phyloP scores from a whole-genome alignment of 139 green algal genomes.

The Desmodesmus armatus region DNA sequence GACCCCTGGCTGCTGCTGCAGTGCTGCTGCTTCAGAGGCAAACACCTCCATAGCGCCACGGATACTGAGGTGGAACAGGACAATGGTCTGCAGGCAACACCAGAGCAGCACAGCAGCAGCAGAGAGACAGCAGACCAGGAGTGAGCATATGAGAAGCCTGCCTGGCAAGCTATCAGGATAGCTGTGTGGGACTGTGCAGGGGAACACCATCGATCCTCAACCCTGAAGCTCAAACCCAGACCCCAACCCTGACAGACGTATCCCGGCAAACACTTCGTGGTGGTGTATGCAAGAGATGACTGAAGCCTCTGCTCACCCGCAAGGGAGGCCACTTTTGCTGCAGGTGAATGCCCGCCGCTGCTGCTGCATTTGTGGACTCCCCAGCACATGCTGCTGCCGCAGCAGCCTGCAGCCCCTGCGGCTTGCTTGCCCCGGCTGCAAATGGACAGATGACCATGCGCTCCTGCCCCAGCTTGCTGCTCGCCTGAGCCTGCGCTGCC shows the following conservation, averaged over 20 bases:
- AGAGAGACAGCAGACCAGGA: background rate
- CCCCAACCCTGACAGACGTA: too few species aligned
- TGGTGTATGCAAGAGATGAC: too few species aligned
- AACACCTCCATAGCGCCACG: slow-evolving; percentile 83
- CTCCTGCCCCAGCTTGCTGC: background rate
- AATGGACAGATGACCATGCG: background rate
- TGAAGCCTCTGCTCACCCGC: slow-evolving; percentile 18
- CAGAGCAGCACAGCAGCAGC: background rate
- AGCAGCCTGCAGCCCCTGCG: too few species aligned
- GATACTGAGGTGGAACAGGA: slow-evolving; percentile 89
- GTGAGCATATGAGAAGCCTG: background rate
- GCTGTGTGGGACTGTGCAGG: too few species aligned
- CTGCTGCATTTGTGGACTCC: background rate
- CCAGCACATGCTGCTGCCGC: background rate
- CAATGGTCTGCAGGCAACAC: slow-evolving; percentile 72
- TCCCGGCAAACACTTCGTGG: too few species aligned
- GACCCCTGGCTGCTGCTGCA: slow-evolving; percentile 53
- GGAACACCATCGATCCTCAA: too few species aligned
- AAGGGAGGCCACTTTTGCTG: slow-evolving; percentile 27
- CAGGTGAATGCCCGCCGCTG: slow-evolving; percentile 6
- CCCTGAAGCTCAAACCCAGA: too few species aligned
- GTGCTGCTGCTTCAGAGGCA: slow-evolving; percentile 68
- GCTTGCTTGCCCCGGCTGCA: slow-evolving; percentile 11
- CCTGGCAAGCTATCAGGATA: too few species aligned
- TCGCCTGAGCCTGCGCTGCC: background rate